phyloP scores from a whole-genome alignment of 1,284 basidiomycete species.

The Calocybe gambosa region DNA sequence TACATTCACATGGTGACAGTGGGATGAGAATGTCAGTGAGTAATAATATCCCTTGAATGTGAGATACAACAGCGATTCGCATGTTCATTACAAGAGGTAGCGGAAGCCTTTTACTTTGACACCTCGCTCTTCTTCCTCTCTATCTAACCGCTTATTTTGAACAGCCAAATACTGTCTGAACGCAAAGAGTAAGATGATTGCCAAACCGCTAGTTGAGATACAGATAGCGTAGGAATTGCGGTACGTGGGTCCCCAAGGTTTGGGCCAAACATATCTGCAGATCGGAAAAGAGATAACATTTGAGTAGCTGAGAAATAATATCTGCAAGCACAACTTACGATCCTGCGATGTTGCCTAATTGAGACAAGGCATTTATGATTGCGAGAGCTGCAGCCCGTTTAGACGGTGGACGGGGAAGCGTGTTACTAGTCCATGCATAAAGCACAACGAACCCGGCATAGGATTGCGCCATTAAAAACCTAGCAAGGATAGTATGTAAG shows the following conservation, averaged over 20 bases:
- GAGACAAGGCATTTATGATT: slow-evolving; percentile 67
- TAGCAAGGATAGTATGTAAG: slow-evolving; percentile 18
- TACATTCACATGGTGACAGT: background rate
- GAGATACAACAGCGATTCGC: background rate
- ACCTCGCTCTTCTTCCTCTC: slow-evolving; percentile 36
- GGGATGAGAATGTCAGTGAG: too few species aligned
- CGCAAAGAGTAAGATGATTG: slow-evolving; percentile 48
- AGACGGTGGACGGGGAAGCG: slow-evolving; percentile 58
- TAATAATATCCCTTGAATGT: background rate
- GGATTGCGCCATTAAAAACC: slow-evolving; percentile 73
- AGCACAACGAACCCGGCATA: slow-evolving; percentile 68
- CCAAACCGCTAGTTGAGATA: slow-evolving; percentile 30
- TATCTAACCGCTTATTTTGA: slow-evolving; percentile 41
- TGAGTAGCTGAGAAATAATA: background rate
- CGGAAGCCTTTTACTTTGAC: slow-evolving; percentile 39
- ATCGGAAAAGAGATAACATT: background rate
- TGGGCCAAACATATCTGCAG: slow-evolving; percentile 40
- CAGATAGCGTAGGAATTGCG: slow-evolving; percentile 33
- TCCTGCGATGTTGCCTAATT: slow-evolving; percentile 69
- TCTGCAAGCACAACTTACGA: slow-evolving; percentile 45
- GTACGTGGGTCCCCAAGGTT: slow-evolving; percentile 34
- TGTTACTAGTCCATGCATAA: slow-evolving; percentile 67
- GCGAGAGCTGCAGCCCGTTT: slow-evolving; percentile 78
- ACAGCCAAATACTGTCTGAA: slow-evolving; percentile 45
- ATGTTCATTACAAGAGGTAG: slow-evolving; percentile 35